Evolutionary conservation across 176 grass and related monocot genomes (phyloP), one percentile per base, ranked within the genome.

Genomic region (Microstegium vimineum): DNA sequence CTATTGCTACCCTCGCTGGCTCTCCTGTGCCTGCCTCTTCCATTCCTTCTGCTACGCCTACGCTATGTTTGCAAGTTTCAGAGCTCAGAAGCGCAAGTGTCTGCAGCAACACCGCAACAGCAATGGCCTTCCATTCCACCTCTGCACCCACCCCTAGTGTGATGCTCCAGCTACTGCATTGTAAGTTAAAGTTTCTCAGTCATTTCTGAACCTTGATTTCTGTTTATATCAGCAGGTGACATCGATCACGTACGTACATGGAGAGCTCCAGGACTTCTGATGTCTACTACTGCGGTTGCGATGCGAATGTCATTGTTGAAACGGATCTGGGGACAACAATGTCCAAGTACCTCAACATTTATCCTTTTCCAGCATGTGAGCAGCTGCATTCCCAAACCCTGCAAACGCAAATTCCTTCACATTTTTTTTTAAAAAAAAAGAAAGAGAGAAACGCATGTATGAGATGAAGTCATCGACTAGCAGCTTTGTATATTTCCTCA

Each of bases 1-100:
- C n/a, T n/a, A n/a, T n/a, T n/a, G n/a, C n/a, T n/a, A n/a, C 0
- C 16, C 46, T 18, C 52, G 38, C 47, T 27, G 31, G 25, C n/a
- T 46, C 74, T 92, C 93, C 87, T 92, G 71, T 95, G 93, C 85
- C 62, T 95, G 57, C 85, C 85, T 87, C 85, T 73, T 90, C 93
- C 93, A 95, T 85, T 80, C 79, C 82, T 95, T 75, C 82, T 77
- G 57, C 78, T 86, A 81, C 43, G 88, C 81, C 33, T 33, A 33
- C 49, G 18, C 49, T 73, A 10, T 41, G 49, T 26, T 35, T 62
- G 18, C 59, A 56, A 20, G 16, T 42, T 14, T 65, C 54, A 28
- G 25, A 73, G 11, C 32, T 65, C 52, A 28, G 20, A 73, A 43
- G 7, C 27, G 52, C 28, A 20, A 3, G 11, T 63, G 15, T 33